phyloP scores from a whole-genome alignment of 768 basidiomycete species.

The Lactarius psammicola region DNA sequence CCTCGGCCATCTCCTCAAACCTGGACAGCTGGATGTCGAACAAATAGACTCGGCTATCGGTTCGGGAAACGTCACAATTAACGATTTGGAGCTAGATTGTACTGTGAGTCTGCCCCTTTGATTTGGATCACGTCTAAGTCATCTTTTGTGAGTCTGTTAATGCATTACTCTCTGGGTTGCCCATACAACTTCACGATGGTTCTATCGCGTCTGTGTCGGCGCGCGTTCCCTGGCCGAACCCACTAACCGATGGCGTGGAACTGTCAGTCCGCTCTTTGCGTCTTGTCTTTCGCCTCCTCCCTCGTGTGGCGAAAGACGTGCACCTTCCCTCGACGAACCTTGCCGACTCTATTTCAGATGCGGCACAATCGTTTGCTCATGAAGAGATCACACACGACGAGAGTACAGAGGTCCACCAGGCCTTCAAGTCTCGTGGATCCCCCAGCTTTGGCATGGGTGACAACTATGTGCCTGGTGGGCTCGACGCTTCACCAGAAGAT shows the following conservation, averaged over 20 bases:
- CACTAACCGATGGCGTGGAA: constrained; percentile 69
- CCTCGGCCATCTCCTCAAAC: constrained; percentile 82
- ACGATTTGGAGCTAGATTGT: constrained; percentile 75
- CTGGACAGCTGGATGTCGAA: constrained; percentile 82
- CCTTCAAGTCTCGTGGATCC: constrained; percentile 52
- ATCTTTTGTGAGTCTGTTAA: constrained; percentile 68
- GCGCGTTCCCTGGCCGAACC: constrained; percentile 83
- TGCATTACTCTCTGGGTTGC: constrained; percentile 58
- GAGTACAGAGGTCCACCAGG: constrained; percentile 66
- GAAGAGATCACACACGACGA: constrained; percentile 74
- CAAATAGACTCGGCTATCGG: constrained; percentile 92
- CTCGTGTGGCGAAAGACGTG: constrained; percentile 28
- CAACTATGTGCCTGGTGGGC: constrained; percentile 63
- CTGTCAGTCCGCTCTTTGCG: constrained; percentile 66
- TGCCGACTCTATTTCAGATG: constrained; percentile 75
- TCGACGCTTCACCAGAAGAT: constrained; percentile 51
- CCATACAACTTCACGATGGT: constrained; percentile 67
- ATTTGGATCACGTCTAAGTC: constrained; percentile 28
- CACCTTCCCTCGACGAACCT: constrained; percentile 44
- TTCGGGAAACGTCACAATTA: constrained; percentile 85
- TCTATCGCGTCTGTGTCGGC: constrained; percentile 72
- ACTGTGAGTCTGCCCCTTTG: constrained; percentile 49
- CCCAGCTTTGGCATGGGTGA: constrained; percentile 31
- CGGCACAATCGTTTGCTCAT: constrained; percentile 84
- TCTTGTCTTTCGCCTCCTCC: constrained; percentile 56